phyloP scores from a whole-genome alignment of 306 rosid genomes.

The Begonia peltatifolia region DNA sequence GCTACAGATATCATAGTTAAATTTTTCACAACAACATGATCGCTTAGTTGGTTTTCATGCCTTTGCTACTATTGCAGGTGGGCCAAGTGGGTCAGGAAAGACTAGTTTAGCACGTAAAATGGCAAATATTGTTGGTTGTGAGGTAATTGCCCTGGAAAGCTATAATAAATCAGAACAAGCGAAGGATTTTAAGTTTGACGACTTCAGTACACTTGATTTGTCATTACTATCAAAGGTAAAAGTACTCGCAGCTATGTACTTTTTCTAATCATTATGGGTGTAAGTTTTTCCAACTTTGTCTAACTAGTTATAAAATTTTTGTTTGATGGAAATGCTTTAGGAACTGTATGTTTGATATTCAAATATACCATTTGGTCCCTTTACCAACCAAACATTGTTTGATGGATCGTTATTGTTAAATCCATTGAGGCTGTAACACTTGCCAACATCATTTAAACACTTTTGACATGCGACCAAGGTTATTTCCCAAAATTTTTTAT shows the following conservation, averaged over 20 bases:
- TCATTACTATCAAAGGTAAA: slow-evolving; percentile 80
- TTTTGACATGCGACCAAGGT: too few species aligned
- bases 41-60: slow-evolving; percentile 7
- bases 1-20: too few species aligned
- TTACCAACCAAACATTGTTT: too few species aligned
- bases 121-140: slow-evolving; percentile 98
- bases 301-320: background rate
- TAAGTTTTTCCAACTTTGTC: background rate
- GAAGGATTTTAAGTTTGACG: slow-evolving; percentile 88
- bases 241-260: background rate
- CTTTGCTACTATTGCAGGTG: slow-evolving; percentile 48
- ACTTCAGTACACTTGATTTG: slow-evolving; percentile 76
- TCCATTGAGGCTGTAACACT: too few species aligned
- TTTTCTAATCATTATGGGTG: too few species aligned
- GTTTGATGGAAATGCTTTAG: too few species aligned
- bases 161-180: slow-evolving; percentile 69
- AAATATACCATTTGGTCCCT: too few species aligned
- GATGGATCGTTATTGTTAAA: too few species aligned
- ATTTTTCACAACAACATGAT: background rate
- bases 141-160: slow-evolving; percentile 89
- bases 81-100: slow-evolving; percentile 99
- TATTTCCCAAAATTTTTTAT: too few species aligned
- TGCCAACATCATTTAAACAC: too few species aligned
- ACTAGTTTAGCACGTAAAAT: slow-evolving; percentile 99
- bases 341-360: too few species aligned